A percentile compares a stretch with the other conserved stretches of the same genome.
Conservation (phyloP, 139 green algal genomes). For the Yamagishiella unicocca region DNA sequence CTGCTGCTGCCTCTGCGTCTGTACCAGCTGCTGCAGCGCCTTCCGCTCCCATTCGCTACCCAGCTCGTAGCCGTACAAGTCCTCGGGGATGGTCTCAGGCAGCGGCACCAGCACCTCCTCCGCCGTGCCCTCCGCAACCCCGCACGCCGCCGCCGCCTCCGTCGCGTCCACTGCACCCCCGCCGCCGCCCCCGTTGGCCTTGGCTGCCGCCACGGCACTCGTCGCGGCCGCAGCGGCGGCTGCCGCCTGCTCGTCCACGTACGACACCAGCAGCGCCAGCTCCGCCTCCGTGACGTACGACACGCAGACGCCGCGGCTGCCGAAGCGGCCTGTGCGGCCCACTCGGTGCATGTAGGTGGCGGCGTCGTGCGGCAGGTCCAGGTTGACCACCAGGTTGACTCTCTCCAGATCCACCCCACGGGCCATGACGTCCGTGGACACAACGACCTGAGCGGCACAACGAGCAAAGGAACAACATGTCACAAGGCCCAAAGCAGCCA, state of each 20-base stretch:
- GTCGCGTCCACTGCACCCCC: not conserved
- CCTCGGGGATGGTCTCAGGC: conserved; percentile 36
- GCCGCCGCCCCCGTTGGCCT: conserved; percentile 3
- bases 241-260: conserved; percentile 53
- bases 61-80: conserved; percentile 55
- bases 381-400: conserved; percentile 86
- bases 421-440: conserved; percentile 87
- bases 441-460: conserved; percentile 78
- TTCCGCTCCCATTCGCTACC: conserved; percentile 61
- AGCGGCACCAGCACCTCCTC: conserved; percentile 33
- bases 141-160: not conserved
- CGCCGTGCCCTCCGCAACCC: not conserved
- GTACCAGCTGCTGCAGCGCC: conserved; percentile 47
- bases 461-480: too few relatives aligned
- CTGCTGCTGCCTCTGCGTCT: not conserved
- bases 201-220: not conserved
- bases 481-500: too few relatives aligned
- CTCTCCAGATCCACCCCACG: conserved; percentile 87
- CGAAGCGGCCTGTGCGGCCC: conserved; percentile 87
- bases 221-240: not conserved
- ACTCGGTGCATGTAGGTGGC: conserved; percentile 76
- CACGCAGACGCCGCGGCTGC: conserved; percentile 75
- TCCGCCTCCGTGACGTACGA: conserved; percentile 69
- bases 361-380: conserved; percentile 76
- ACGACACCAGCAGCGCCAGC: conserved; percentile 56